Evolutionary conservation across 176 grass and related monocot species (phyloP).

Genomic region (Carex parvula): DNA sequence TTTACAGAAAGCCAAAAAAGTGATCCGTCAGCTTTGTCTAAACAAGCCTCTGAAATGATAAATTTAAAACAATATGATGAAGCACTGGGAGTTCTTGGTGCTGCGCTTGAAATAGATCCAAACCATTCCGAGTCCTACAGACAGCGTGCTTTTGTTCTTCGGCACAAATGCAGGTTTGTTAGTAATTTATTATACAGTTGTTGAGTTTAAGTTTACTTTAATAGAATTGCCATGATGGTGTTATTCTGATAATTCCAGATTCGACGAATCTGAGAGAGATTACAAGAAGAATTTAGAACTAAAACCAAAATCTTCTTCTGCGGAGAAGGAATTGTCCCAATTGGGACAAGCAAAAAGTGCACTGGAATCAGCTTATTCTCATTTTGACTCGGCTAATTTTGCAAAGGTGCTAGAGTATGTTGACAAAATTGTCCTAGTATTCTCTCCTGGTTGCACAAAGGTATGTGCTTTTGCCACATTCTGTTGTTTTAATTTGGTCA

Average conservation of each 20-base stretch:
- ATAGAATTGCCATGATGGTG: neutral
- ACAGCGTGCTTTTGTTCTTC: constrained; percentile 65
- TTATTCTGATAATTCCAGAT: constrained; percentile 32
- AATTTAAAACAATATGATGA: constrained; percentile 66
- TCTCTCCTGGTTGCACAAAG: constrained; percentile 87
- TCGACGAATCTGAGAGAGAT: constrained; percentile 59
- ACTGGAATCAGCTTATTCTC: constrained; percentile 54
- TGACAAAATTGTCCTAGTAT: constrained; percentile 86
- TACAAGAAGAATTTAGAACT: constrained; percentile 73
- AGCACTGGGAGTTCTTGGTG: constrained; percentile 71
- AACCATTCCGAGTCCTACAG: constrained; percentile 76
- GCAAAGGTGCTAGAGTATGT: constrained; percentile 85
- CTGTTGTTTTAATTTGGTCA: constrained; percentile 13
- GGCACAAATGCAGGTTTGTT: constrained; percentile 68
- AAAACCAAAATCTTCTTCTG: constrained; percentile 47
- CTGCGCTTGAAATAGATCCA: constrained; percentile 66
- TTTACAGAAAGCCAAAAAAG: constrained; percentile 49
- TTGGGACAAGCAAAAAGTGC: constrained; percentile 70
- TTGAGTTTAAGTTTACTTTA: constrained; percentile 10
- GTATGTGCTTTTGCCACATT: constrained; percentile 28
- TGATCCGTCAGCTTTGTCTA: constrained; percentile 56
- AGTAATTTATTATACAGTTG: neutral
- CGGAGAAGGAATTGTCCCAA: constrained; percentile 88
- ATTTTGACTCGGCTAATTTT: constrained; percentile 72
- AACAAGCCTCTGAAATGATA: constrained; percentile 71